A percentile compares a stretch with the other conserved stretches of the same genome.
phyloP scores from a whole-genome alignment of 2,329 filamentous ascomycete species.

The Keithomyces neogunnii region DNA sequence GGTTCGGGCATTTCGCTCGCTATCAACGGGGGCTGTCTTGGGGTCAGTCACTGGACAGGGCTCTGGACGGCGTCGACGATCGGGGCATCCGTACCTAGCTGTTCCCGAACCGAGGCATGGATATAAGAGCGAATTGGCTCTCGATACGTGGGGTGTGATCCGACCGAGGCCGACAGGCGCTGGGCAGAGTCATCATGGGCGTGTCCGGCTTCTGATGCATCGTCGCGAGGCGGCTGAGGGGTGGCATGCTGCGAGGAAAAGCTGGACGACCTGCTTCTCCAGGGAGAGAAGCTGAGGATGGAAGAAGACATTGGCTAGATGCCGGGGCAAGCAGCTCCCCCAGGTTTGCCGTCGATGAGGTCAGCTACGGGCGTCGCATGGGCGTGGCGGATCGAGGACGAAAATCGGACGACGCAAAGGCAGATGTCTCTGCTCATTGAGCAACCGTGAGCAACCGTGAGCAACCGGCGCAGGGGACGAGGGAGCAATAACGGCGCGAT shows the following conservation, averaged over 20 bases:
- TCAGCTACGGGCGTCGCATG: conserved; percentile 14
- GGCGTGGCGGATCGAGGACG: not conserved
- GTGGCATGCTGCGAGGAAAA: conserved; percentile 23
- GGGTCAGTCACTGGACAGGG: not conserved
- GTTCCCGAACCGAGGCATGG: conserved; percentile 54
- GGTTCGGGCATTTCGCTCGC: conserved; percentile 64
- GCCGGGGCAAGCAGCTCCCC: not conserved
- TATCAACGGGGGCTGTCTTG: conserved; percentile 48
- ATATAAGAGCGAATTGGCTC: conserved; percentile 67
- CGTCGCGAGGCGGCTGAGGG: conserved; percentile 14
- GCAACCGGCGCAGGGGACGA: too few species aligned
- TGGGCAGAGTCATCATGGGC: conserved; percentile 11
- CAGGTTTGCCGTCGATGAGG: conserved; percentile 7
- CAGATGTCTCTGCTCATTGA: not conserved
- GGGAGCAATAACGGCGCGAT: not conserved
- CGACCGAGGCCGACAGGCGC: conserved; percentile 31
- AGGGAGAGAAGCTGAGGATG: conserved; percentile 37
- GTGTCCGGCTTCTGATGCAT: conserved; percentile 17
- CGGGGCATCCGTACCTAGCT: conserved; percentile 34
- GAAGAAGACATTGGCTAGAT: conserved; percentile 35
- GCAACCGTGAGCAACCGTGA: not conserved
- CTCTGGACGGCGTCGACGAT: conserved; percentile 8
- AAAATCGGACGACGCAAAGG: not conserved
- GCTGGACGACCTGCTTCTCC: conserved; percentile 35
- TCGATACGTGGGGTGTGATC: conserved; percentile 34